Base-by-base conservation (phyloP, 2,329 filamentous ascomycete species). In the Plectosphaerella plurivora region DNA sequence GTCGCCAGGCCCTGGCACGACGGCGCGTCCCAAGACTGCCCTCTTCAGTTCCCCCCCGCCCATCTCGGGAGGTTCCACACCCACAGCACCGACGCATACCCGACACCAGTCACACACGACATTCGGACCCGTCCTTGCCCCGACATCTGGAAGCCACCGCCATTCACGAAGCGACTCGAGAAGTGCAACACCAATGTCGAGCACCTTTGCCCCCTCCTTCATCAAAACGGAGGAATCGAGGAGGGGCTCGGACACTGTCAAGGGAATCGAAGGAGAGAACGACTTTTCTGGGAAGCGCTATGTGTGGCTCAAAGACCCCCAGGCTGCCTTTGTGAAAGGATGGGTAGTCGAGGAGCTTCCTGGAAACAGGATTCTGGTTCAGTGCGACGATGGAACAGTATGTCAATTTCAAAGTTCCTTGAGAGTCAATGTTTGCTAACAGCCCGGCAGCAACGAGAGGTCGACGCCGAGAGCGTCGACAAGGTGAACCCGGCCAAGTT, bases 401-500 rank as follows among this genome's bases (percentile, higher is more conserved):
- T 71, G 87, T 74, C 9, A 35, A 3, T n/a, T 24, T 5, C 9
- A 8, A 33, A 33, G 28, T 12, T 10, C 4, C 10, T 39, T 15
- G 6, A 14, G 4, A 39, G 18, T 22, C 46, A 39, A n/a, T 18
- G 20, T 9, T 8, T 15, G 55, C 58, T 65, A 44, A 66, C 58
- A 44, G 41, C 51, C 33, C 10, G 52, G 25, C 60, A 94, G 85
- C 91, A 96, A 83, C 87, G 91, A 60, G 89, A 96, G 65, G 87
- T 94, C 49, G 87, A 93, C 59, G 74, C 82, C 49, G 92, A 97
- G 62, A 88, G 85, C 62, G 91, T 97, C 60, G 95, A 99, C 78
- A 97, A 97, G 73, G 95, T 99, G 75, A 99, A 99, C 72, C 94
- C 94, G 46, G 93, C 93, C 64, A 99, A 99, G 69, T 99, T 99